Percentiles rank a stretch among this genome's conserved stretches.
Evolutionary conservation across 2,329 filamentous ascomycete genomes (phyloP).

Genomic region (Xylariales sp.): DNA sequence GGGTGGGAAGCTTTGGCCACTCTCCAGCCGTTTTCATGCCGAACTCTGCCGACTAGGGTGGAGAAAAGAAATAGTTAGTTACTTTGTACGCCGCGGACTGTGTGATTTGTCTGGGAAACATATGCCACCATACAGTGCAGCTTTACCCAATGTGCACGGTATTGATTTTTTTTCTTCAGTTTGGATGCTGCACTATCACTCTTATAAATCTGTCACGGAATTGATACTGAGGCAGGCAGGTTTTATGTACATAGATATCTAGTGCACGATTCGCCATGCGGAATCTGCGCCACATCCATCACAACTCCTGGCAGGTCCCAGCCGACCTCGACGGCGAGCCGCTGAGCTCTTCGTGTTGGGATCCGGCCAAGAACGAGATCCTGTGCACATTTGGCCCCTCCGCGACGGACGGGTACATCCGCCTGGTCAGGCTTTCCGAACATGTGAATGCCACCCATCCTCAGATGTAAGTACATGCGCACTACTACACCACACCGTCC

Average conservation of each 20-base stretch:
- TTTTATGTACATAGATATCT: no score
- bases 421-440: constrained; percentile 56
- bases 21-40: neutral
- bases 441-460: constrained; percentile 29
- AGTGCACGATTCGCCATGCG: constrained; percentile 72
- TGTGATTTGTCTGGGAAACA: neutral
- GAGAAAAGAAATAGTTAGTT: no score
- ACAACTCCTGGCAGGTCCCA: constrained; percentile 59
- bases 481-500: neutral
- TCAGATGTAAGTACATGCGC: constrained; percentile 32
- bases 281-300: constrained; percentile 77
- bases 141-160: no score
- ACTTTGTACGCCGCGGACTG: constrained; percentile 6
- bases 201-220: constrained; percentile 1
- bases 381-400: constrained; percentile 84
- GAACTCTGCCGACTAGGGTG: constrained; percentile 2
- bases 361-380: constrained; percentile 70
- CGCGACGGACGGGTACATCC: constrained; percentile 63
- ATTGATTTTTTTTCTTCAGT: no score
- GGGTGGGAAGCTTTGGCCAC: neutral
- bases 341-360: constrained; percentile 80
- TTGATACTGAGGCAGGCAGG: neutral
- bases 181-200: constrained; percentile 3
- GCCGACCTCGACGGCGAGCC: constrained; percentile 42
- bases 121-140: no score